Evolutionary conservation across 495 filamentous ascomycete species (phyloP), one percentile per base, ranked within the genome.

Genomic region (Lentithecium fluviatile): DNA sequence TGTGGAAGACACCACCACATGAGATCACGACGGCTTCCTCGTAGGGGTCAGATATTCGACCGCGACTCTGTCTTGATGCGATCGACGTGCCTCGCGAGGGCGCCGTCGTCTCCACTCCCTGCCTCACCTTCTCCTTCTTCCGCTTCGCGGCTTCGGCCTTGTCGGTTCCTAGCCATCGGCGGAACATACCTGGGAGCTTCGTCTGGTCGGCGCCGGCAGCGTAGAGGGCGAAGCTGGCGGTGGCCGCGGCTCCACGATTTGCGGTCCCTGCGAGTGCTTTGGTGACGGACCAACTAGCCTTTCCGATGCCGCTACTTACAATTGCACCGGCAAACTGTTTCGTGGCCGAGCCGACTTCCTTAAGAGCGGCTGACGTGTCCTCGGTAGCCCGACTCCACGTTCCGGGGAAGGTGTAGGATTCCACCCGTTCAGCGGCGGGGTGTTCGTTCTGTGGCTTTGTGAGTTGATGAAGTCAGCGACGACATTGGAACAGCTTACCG

Each of bases 121-220:
- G 56, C 56, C 5, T 59, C 46, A 34, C 51, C 25, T 15, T 26
- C 20, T 5, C 45, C 6, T 11, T 19, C n/a, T 36, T 59, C 50
- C 20, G 57, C 48, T 37, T 52, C 48, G 45, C 40, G 13, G 40
- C 40, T 13, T 60, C 57, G 11, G 52, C 15, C 24, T 60, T 46
- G n/a, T 60, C 47, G 5, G 25, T 29, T 45, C 40, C 37, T 43
- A 58, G n/a, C 47, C 48, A 52, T 24, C 12, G 36, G 0, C 37
- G 12, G 6, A 52, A 11, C 4, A 6, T n/a, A 2, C 23, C 11
- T 12, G 57, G 38, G 10, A 52, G 37, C 15, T 24, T 34, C 19
- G 19, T 20, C 32, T 25, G 4, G 46, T 52, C 45, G 23, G 25
- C 12, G 7, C 15, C 56, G n/a, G 32, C 26, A 12, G 45, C 34